These are phyloP conservation scores for Kwoniella shivajii DNA, from an alignment of 1,284 basidiomycete species.

Conservation along the genomic window DNA sequence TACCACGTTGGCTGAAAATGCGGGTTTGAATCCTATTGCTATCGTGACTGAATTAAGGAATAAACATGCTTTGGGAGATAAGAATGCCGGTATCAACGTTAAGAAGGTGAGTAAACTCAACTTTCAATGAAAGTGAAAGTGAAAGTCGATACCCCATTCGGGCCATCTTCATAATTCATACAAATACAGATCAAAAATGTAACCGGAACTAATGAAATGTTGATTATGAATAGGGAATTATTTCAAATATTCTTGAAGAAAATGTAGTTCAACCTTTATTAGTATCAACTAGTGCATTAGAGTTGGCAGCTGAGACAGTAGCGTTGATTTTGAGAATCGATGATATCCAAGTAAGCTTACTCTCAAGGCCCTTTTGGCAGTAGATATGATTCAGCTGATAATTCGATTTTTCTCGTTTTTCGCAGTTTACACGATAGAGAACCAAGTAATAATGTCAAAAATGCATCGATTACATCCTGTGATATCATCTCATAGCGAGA, in stretches of 20 bases:
- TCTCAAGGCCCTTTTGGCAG: neutral
- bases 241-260: slow-evolving; percentile 95
- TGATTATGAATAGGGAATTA: slow-evolving; percentile 67
- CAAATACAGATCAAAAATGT: too few species aligned
- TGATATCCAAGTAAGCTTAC: slow-evolving; percentile 67
- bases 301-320: slow-evolving; percentile 97
- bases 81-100: slow-evolving; percentile 96
- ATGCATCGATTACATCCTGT: slow-evolving; percentile 14
- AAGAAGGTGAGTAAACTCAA: slow-evolving; percentile 77
- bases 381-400: slow-evolving; percentile 6
- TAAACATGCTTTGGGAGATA: slow-evolving; percentile 91
- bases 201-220: too few species aligned
- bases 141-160: neutral
- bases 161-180: neutral
- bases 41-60: slow-evolving; percentile 98
- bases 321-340: slow-evolving; percentile 94
- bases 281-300: slow-evolving; percentile 93
- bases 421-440: slow-evolving; percentile 26
- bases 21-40: slow-evolving; percentile 95
- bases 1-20: slow-evolving; percentile 97
- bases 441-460: neutral
- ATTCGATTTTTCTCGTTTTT: neutral
- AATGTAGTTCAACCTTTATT: slow-evolving; percentile 96
- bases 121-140: too few species aligned
- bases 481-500: too few species aligned